These are phyloP conservation scores for Zygnema cylindricum DNA, from an alignment of 139 green algal species.

Conservation along the genomic window DNA sequence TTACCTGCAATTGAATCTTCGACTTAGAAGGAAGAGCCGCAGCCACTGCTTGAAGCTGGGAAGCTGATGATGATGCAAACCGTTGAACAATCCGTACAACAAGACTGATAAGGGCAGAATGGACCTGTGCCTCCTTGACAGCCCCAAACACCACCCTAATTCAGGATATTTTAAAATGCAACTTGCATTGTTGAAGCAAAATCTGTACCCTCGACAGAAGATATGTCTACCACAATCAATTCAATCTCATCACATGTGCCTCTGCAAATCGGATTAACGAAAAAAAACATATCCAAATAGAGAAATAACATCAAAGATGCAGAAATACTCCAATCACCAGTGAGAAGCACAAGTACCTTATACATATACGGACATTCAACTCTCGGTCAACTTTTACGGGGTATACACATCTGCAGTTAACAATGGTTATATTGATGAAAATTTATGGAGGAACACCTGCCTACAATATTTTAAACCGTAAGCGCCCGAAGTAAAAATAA, in stretches of 20 bases:
- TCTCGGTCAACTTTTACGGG: no score
- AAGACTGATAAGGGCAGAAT: background rate
- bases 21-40: background rate
- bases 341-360: no score
- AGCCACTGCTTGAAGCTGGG: conserved; percentile 7
- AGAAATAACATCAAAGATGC: no score
- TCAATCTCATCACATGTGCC: background rate
- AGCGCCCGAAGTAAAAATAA: no score
- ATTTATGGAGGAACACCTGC: no score
- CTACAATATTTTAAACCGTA: no score
- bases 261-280: background rate
- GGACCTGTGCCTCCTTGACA: background rate
- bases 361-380: no score
- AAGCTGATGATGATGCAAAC: conserved; percentile 3
- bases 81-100: background rate
- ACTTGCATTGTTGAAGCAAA: background rate
- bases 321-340: no score
- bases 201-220: background rate
- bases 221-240: background rate
- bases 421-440: no score
- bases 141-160: background rate
- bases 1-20: conserved; percentile 10
- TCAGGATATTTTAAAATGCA: background rate
- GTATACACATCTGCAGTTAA: no score
- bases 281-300: background rate